Evolutionary conservation across 805 yeast species (phyloP).

Genomic region (Wickerhamiella kazuoi): DNA sequence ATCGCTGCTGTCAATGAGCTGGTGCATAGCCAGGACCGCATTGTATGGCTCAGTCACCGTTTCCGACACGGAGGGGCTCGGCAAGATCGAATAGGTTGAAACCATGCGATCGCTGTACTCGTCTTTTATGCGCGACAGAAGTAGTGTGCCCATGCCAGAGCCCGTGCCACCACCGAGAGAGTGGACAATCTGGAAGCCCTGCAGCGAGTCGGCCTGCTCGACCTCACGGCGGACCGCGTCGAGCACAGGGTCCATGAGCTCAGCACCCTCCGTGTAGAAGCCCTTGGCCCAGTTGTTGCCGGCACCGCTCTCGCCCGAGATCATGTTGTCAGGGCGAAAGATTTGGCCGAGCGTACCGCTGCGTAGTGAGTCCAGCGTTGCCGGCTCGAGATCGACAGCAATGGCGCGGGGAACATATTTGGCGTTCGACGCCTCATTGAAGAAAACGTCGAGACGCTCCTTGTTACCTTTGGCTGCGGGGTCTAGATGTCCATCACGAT

Average conservation of each 20-base stretch:
- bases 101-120: conserved; percentile 93
- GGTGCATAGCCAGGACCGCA: conserved; percentile 83
- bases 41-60: conserved; percentile 93
- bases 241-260: conserved; percentile 77
- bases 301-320: conserved; percentile 83
- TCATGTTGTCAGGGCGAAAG: conserved; percentile 83
- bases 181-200: conserved; percentile 85
- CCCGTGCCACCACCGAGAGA: conserved; percentile 92
- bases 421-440: conserved; percentile 59
- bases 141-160: conserved; percentile 88
- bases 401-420: conserved; percentile 93
- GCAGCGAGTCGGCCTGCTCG: conserved; percentile 82
- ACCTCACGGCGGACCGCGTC: conserved; percentile 90
- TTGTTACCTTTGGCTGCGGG: conserved; percentile 9
- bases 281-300: conserved; percentile 98
- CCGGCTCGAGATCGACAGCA: conserved; percentile 86
- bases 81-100: conserved; percentile 92
- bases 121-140: conserved; percentile 73
- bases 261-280: conserved; percentile 94
- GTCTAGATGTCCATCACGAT: conserved; percentile 19
- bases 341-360: conserved; percentile 62
- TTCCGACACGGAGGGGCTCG: conserved; percentile 81
- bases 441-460: conserved; percentile 60
- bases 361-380: conserved; percentile 74
- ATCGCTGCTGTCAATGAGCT: conserved; percentile 78